phyloP scores from a whole-genome alignment of 805 yeast genomes.

The Wickerhamomyces sydowiorum region DNA sequence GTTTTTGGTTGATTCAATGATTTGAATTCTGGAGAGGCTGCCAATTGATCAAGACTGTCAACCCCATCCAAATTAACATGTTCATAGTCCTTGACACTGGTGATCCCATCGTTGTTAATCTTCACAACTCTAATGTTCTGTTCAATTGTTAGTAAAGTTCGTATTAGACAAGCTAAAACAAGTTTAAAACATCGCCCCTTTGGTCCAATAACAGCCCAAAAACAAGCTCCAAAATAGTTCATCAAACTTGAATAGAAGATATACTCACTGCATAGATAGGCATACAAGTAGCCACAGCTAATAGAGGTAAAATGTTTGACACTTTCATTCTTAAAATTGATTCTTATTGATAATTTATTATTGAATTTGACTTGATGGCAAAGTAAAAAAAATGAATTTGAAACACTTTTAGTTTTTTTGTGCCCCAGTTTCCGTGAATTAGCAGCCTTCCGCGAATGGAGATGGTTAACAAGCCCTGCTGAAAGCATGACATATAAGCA shows the following conservation, averaged over 20 bases:
- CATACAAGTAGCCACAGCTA: conserved; percentile 14
- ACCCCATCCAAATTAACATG: conserved; percentile 4
- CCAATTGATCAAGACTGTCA: background rate
- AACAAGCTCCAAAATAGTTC: too few species aligned
- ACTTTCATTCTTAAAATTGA: conserved; percentile 18
- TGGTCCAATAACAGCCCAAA: too few species aligned
- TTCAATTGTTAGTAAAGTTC: conserved; percentile 1
- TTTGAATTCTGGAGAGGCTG: background rate
- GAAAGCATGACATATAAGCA: too few species aligned
- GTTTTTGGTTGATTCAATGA: background rate
- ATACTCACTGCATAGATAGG: conserved; percentile 21
- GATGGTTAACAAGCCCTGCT: too few species aligned
- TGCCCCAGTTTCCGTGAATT: too few species aligned
- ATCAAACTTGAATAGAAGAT: background rate
- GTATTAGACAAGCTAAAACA: conserved; percentile 1
- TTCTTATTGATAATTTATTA: background rate
- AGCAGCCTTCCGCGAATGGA: too few species aligned
- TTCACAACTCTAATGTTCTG: conserved; percentile 3
- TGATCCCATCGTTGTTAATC: conserved; percentile 2
- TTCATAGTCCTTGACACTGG: conserved; percentile 3
- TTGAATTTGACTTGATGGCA: too few species aligned
- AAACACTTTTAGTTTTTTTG: too few species aligned
- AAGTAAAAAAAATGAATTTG: too few species aligned
- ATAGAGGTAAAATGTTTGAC: conserved; percentile 10
- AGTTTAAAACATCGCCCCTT: background rate